Evolutionary conservation across 2,329 filamentous ascomycete genomes (phyloP), one percentile per base, ranked within the genome.

Genomic region (Thermothelomyces thermophilus): DNA sequence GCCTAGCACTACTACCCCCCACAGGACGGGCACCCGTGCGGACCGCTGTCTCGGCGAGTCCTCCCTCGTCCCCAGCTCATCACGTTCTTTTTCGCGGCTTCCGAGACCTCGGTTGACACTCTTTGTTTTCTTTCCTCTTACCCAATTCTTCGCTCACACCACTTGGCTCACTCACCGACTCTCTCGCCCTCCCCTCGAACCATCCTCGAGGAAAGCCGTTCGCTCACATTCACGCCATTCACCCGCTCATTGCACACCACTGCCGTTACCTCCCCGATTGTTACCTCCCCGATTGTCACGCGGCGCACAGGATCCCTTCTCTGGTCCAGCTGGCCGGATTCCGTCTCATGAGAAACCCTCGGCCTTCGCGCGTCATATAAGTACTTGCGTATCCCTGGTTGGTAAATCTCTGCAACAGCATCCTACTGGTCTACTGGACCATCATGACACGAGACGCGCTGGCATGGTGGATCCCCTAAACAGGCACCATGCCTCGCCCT

Each of bases 31-130:
- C 66, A 61, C 62, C 67, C 67, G 65, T 64, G 63, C 64, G 61
- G 61, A 59, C 59, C 37, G 33, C 43, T 58, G 61, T 62, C 33
- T 62, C 66, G 71, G 71, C 69, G 68, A 71, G 71, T 68, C 68
- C 66, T 37, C 70, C 70, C 63, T 59, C 60, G 58, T n/a, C n/a
- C 56, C 56, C 59, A 59, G 58, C 58, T 60, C 60, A 58, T 48
- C 51, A 59, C 60, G 57, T 61, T 70, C 67, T 60, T 70, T 69
- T 56, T 54, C 54, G 43, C 48, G 47, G 41, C 52, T 46, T 46
- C 46, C 51, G 47, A 52, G 48, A 47, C 54, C 31, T 51, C 34
- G 50, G 50, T 52, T 50, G 37, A 51, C 56, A 43, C 53, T 61
- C 55, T 50, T 56, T 56, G 51, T 11, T 35, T 5, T 53, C 52